Conservation (phyloP, 2,329 filamentous ascomycete genomes). For the Hypoxylon sp. region DNA sequence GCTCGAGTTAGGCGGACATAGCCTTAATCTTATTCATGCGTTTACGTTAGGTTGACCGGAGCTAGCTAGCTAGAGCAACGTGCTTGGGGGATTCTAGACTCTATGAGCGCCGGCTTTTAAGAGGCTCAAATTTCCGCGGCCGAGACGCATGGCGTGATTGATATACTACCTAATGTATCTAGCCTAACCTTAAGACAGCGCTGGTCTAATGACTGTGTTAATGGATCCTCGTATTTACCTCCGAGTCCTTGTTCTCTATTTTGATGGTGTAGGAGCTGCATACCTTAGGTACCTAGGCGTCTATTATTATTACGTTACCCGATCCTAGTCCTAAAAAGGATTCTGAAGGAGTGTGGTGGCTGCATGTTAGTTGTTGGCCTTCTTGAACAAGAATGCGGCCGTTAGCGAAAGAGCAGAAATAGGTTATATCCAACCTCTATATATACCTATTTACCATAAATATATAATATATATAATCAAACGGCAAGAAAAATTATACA, state of each 20-base stretch:
- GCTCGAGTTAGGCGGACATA: neutral
- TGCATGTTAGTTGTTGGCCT: neutral
- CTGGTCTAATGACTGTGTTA: neutral
- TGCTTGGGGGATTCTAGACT: neutral
- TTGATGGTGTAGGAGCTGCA: neutral
- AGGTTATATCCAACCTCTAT: neutral
- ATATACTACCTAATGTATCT: too few relatives aligned
- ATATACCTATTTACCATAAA: too few relatives aligned
- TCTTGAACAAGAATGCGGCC: neutral
- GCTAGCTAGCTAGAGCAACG: neutral
- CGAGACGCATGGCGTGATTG: neutral
- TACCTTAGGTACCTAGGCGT: neutral
- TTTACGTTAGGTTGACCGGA: too few relatives aligned
- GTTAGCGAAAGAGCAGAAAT: neutral
- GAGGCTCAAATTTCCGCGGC: neutral
- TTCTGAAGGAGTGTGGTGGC: neutral
- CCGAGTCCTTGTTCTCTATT: neutral
- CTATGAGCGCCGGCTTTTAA: neutral
- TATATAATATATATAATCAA: neutral
- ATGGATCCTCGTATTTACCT: neutral
- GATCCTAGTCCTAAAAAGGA: neutral
- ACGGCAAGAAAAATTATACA: neutral
- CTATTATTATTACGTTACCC: neutral
- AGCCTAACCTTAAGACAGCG: neutral
- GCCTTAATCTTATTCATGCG: neutral